A percentile compares a stretch with the other conserved stretches of the same genome.
Evolutionary conservation across 83 land plant species (phyloP).

Genomic region (Isoetes engelmannii): DNA sequence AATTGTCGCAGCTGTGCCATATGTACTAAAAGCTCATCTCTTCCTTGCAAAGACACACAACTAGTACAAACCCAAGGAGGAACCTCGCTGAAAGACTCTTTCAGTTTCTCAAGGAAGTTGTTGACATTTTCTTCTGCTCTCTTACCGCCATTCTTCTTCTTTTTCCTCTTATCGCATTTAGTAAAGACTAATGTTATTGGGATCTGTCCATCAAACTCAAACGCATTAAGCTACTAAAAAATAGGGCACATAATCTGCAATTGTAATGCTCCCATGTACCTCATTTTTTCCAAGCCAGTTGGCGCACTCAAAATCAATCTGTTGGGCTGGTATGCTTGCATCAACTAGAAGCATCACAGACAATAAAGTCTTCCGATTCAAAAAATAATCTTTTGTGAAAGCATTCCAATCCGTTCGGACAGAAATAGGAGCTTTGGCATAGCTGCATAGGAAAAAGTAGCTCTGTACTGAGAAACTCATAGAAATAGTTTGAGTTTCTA

Average conservation of each 20-base stretch:
- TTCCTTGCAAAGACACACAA: constrained; percentile 67
- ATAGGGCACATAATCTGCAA: too few species aligned
- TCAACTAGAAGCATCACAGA: constrained; percentile 66
- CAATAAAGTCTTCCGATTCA: constrained; percentile 54
- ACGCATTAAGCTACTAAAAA: too few species aligned
- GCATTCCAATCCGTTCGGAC: constrained; percentile 54
- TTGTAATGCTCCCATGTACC: constrained; percentile 37
- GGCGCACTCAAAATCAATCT: constrained; percentile 68
- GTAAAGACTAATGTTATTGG: constrained; percentile 85
- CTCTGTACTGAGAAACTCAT: neutral
- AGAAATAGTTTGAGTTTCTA: neutral
- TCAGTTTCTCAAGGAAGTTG: constrained; percentile 50
- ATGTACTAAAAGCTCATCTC: constrained; percentile 79
- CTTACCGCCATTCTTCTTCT: constrained; percentile 55
- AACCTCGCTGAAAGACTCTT: constrained; percentile 35
- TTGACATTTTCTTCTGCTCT: constrained; percentile 69
- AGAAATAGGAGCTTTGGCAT: constrained; percentile 60
- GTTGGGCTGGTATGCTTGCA: constrained; percentile 67
- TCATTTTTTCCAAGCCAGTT: constrained; percentile 71
- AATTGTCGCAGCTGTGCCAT: constrained; percentile 72
- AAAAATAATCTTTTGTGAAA: constrained; percentile 70
- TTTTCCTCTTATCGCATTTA: constrained; percentile 82
- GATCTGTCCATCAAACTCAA: too few species aligned
- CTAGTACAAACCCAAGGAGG: constrained; percentile 98
- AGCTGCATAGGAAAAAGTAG: too few species aligned